Conservation (phyloP, 352 stramenopile genomes). For the Globisporangium takayamanum region DNA sequence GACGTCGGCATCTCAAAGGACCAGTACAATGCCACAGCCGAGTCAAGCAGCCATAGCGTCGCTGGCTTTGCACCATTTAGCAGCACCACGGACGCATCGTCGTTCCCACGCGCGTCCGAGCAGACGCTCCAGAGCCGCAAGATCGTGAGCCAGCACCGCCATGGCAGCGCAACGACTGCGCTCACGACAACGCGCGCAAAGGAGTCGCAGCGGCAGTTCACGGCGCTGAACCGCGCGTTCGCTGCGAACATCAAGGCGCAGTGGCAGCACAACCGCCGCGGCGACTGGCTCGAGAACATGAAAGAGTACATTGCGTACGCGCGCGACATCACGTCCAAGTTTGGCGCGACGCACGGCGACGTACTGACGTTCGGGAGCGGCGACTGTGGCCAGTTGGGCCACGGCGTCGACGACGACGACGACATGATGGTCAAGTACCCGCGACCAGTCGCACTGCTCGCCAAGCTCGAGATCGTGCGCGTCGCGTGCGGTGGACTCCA, state of each 20-base stretch:
- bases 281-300: constrained; percentile 73
- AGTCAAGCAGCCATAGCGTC: background rate
- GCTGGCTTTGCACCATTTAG: background rate
- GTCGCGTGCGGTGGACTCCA: constrained; percentile 91
- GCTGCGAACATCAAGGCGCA: constrained; percentile 50
- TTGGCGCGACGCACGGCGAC: constrained; percentile 35
- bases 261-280: constrained; percentile 50
- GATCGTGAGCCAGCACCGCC: constrained; percentile 17
- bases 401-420: constrained; percentile 76
- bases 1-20: constrained; percentile 74
- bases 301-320: constrained; percentile 72
- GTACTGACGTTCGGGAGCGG: constrained; percentile 86
- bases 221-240: constrained; percentile 70
- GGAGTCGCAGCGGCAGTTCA: constrained; percentile 46
- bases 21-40: constrained; percentile 42
- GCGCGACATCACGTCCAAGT: constrained; percentile 53
- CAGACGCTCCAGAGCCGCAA: constrained; percentile 45
- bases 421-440: constrained; percentile 77
- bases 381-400: constrained; percentile 91
- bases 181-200: constrained; percentile 23
- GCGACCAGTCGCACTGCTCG: constrained; percentile 38
- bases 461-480: constrained; percentile 40
- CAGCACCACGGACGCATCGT: constrained; percentile 1
- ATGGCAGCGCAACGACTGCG: constrained; percentile 2
- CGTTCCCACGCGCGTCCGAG: constrained; percentile 33